Evolutionary conservation across 768 basidiomycete genomes (phyloP), one percentile per base, ranked within the genome.

Genomic region (Pisolithus marmoratus): DNA sequence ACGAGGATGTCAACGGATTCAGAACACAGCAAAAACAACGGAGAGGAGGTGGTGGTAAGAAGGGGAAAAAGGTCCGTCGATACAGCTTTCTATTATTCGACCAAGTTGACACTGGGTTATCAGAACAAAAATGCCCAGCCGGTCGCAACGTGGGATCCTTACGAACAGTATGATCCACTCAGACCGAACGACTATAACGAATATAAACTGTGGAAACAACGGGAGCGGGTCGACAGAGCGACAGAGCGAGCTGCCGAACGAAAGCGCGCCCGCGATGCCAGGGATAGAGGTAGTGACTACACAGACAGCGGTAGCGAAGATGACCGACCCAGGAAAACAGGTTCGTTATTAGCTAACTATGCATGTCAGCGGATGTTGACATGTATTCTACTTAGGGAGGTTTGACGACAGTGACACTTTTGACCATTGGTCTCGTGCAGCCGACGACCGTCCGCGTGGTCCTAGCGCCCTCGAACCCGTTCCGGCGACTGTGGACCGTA

Each of bases 181-280:
- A 81, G 87, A 23, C 91, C 91, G 2, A 93, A 93, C 54, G 91
- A 94, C 58, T 92, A 93, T 69, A 84, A 85, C 58, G 91, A 93
- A 59, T 93, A 84, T 74, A 93, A 91, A 61, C 59, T 81, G 11
- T 92, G 84, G 83, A 85, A 85, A 57, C 80, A 82, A 55, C 82
- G 82, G 51, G 86, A 90, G 23, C 80, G 80, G 38, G 87, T 87
- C 45, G 86, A 91, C 57, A 72, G 81, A 40, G 77, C 85, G n/a
- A 60, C 67, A 15, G 81, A 85, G 56, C 77, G 83, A 31, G 63
- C 79, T n/a, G 75, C 76, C 11, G 82, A 87, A 63, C 69, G 76
- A 36, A 85, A 86, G 58, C 74, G 83, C 38, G 72, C 70, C 24
- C 74, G 83, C 52, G 72, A 76, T 31, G 78, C 72, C 68, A 74